Base-by-base conservation (phyloP, 768 basidiomycete species). In the Phylloporus sp. region DNA sequence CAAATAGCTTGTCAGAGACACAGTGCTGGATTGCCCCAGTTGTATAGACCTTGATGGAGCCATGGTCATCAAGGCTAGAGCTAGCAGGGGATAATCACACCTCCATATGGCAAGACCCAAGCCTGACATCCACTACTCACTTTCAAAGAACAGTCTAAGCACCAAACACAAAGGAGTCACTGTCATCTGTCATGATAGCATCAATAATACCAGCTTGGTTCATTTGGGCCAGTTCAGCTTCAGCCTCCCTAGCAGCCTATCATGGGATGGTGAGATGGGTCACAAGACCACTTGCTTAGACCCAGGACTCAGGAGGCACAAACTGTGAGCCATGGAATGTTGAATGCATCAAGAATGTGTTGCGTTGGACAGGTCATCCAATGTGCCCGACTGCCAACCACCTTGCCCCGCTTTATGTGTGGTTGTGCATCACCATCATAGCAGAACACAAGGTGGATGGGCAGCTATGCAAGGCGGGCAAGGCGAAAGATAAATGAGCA, bases 1-100 rank as follows among this genome's bases (percentile, higher is more conserved):
- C 32, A 50, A 18, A 22, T 20, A 9, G 23, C 22, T 13, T 4
- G 16, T 20, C 10, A n/a, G n/a, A n/a, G n/a, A 83, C 41, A 4
- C 9, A 9, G 1, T 38, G 15, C 3, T 44, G 29, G 36, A 50
- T 50, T n/a, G 47, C 23, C 18, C 39, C 16, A 0, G 18, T 16
- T 1, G 41, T 50, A 22, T 54, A 54, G 9, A 54, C 0, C 24
- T 42, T 41, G 48, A 54, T 45, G 20, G 34, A 29, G 34, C 28
- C 7, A 0, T 13, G n/a, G 1, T 32, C 16, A 1, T 7, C 39
- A n/a, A 54, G 32, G 28, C 20, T 44, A 0, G 41, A 54, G 28
- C 53, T 54, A n/a, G 48, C 4, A 6, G 22, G 31, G n/a, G n/a
- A n/a, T n/a, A n/a, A n/a, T n/a, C n/a, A n/a, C n/a, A n/a, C n/a